Evolutionary conservation across 2,329 filamentous ascomycete species (phyloP), one percentile per base, ranked within the genome.

Genomic region (Fusarium ramigenum): DNA sequence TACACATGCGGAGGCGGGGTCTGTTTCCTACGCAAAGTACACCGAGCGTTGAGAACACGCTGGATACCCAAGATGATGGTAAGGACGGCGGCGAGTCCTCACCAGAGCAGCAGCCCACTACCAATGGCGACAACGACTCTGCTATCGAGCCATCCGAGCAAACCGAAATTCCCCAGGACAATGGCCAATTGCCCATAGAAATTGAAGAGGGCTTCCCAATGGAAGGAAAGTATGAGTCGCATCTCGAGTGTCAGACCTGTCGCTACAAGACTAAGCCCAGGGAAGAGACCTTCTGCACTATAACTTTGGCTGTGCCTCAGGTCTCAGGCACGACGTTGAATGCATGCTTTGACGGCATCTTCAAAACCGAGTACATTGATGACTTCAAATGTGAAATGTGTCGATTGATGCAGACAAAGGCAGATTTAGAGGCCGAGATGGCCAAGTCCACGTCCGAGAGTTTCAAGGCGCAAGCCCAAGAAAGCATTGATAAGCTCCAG

Each of bases 331-430:
- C 95, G 1, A 92, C 94, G 0, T 87, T 99, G 21, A 95, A 93
- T 79, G 87, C 91, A 14, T 99, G 96, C 82, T 96, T 99, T 77
- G 96, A 99, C 78, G 93, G 93, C 44, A 92, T 98, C 82, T 92
- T 99, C 75, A 97, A 97, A 83, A 94, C 94, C 1, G 96, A 99
- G 82, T 93, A 95, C 80, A 98, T 99, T 74, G 96, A 98, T 72
- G 96, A 97, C 80, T 99, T 97, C 86, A 95, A 93, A 76, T 99
- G 96, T 84, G 96, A 98, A 78, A 93, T 91, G 83, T 99, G 96
- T 79, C 91, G 95, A 28, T 86, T 99, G n/a, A 83, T 93, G 47
- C 93, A 97, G 80, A 95, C 95, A 8, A 84, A 93, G 60, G 85
- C 90, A 36, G 82, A 87, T 57, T 89, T 94, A 72, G 85, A 89